These are phyloP conservation scores for Fusarium sp. DNA, from an alignment of 2,329 filamentous ascomycete genomes.

Conservation along the genomic window DNA sequence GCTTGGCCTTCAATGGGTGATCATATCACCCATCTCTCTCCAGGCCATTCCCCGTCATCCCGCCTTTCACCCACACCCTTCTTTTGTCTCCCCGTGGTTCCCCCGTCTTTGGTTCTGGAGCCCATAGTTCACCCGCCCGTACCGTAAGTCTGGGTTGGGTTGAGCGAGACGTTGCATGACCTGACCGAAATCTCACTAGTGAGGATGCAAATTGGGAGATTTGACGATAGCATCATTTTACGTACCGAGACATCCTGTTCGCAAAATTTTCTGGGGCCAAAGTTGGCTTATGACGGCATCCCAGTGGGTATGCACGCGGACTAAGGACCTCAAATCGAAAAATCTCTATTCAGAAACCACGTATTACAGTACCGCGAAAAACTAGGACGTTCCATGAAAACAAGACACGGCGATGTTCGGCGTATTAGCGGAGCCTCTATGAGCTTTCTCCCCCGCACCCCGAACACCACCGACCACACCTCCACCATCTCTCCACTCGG, in stretches of 20 bases:
- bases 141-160: conserved; percentile 36
- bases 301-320: conserved; percentile 20
- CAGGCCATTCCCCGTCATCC: conserved; percentile 39
- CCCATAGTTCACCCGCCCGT: conserved; percentile 30
- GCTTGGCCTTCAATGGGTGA: conserved; percentile 18
- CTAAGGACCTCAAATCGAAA: conserved; percentile 23
- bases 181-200: conserved; percentile 38
- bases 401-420: conserved; percentile 40
- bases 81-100: conserved; percentile 28
- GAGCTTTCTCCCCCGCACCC: conserved; percentile 44
- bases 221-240: conserved; percentile 31
- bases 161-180: conserved; percentile 39
- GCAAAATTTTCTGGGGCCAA: conserved; percentile 12
- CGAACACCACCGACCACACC: conserved; percentile 36
- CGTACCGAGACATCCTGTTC: conserved; percentile 1
- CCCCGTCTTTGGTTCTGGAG: conserved; percentile 29
- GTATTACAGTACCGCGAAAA: background rate
- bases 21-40: conserved; percentile 34
- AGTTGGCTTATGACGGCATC: conserved; percentile 36
- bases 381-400: conserved; percentile 29
- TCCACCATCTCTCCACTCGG: conserved; percentile 38
- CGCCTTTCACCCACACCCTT: conserved; percentile 38
- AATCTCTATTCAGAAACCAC: conserved; percentile 3
- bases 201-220: conserved; percentile 10
- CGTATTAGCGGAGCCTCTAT: conserved; percentile 47